These are phyloP conservation scores for Francoa sonchifolia DNA, from an alignment of 441 rosid species.

Conservation along the genomic window DNA sequence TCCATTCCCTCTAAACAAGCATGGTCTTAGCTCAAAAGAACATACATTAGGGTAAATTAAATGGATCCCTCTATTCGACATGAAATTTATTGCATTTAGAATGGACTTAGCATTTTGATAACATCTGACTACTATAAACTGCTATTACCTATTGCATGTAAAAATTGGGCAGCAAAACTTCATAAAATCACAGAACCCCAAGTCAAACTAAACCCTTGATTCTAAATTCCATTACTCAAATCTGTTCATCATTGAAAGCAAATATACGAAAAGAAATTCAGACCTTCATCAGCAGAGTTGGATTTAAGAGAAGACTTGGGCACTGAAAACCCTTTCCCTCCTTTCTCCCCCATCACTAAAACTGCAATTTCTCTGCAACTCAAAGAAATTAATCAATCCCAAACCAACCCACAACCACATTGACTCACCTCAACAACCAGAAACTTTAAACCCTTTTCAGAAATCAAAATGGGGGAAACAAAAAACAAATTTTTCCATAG, in stretches of 20 bases:
- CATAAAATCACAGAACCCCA: background rate
- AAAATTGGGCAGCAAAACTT: too few relatives aligned
- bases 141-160: too few relatives aligned
- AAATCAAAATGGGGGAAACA: too few relatives aligned
- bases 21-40: too few relatives aligned
- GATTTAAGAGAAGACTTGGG: conserved; percentile 32
- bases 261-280: conserved; percentile 2
- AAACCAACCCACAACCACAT: background rate
- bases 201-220: background rate
- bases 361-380: conserved; percentile 11
- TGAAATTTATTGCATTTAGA: too few relatives aligned
- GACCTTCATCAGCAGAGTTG: conserved; percentile 13
- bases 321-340: conserved; percentile 37
- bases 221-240: background rate
- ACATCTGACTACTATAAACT: too few relatives aligned
- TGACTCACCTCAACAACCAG: too few relatives aligned
- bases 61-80: too few relatives aligned
- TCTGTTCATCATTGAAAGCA: background rate
- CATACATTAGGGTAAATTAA: too few relatives aligned
- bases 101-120: too few relatives aligned
- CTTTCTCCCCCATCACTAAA: conserved; percentile 30
- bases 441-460: background rate
- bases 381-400: background rate
- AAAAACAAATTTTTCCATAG: too few relatives aligned
- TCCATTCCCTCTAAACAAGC: too few relatives aligned